phyloP scores from a whole-genome alignment of 225 moss, liverwort and hornwort species.

The Physcomitrellopsis africana region DNA sequence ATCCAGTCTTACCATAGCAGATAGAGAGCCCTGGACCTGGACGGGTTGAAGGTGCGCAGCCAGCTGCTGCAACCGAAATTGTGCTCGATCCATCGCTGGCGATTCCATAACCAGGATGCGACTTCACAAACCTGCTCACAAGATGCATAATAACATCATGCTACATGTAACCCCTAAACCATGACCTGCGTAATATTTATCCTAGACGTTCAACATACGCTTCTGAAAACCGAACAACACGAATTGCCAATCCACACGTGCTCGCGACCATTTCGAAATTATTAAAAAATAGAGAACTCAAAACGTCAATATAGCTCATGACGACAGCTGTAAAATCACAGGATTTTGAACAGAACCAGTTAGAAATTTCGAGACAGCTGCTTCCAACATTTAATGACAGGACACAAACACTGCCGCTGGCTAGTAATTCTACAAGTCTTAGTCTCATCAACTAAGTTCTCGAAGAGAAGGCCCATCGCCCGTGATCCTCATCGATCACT shows the following conservation, averaged over 20 bases:
- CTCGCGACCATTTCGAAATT: neutral
- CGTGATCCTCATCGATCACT: neutral
- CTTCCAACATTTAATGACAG: neutral
- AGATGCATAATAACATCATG: neutral
- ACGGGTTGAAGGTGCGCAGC: conserved; percentile 48
- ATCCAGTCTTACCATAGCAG: conserved; percentile 43
- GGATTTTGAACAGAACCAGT: neutral
- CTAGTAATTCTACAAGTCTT: neutral
- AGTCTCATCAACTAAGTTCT: neutral
- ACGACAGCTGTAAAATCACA: neutral
- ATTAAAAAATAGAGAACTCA: neutral
- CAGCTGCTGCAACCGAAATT: conserved; percentile 58
- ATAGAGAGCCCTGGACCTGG: conserved; percentile 38
- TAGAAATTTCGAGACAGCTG: neutral
- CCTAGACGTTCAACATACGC: neutral
- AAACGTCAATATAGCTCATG: neutral
- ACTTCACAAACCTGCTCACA: neutral
- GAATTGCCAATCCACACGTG: neutral
- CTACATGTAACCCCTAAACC: conserved; percentile 16
- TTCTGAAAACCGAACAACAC: neutral
- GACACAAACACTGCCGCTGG: neutral
- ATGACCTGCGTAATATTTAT: neutral
- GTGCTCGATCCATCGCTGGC: conserved; percentile 51
- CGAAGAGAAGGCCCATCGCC: neutral
- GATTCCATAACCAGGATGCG: conserved; percentile 15